These are phyloP conservation scores for Coniochaeta ligniaria DNA, from an alignment of 2,329 filamentous ascomycete genomes.

Conservation along the genomic window DNA sequence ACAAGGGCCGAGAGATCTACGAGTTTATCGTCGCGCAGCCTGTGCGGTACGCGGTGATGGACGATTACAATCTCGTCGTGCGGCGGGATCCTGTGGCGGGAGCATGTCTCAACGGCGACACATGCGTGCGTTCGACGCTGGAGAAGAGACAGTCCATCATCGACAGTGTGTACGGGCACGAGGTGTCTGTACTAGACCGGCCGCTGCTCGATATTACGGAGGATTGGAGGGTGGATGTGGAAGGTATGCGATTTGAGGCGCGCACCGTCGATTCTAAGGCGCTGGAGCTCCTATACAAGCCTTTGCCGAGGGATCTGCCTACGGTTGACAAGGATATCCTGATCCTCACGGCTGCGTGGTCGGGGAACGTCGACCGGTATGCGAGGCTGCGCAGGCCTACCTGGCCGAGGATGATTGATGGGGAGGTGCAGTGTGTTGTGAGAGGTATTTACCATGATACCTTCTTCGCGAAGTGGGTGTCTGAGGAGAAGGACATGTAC, in stretches of 20 bases:
- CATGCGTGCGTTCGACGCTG: slow-evolving; percentile 15
- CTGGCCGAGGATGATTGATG: slow-evolving; percentile 4
- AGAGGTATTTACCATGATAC: slow-evolving; percentile 7
- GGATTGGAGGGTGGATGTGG: slow-evolving; percentile 12
- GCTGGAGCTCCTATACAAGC: slow-evolving; percentile 16
- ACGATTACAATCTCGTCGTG: slow-evolving; percentile 24
- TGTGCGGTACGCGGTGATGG: slow-evolving; percentile 21
- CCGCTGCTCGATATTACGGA: slow-evolving; percentile 21
- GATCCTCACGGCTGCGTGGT: slow-evolving; percentile 25
- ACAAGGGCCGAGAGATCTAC: slow-evolving; percentile 17
- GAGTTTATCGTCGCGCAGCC: slow-evolving; percentile 20
- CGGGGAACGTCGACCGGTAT: slow-evolving; percentile 29
- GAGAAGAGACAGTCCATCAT: not conserved
- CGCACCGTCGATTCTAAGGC: slow-evolving; percentile 1
- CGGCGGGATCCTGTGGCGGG: slow-evolving; percentile 4
- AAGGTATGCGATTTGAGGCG: not conserved
- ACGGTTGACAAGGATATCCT: slow-evolving; percentile 26
- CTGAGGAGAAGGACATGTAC: not conserved
- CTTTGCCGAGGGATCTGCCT: slow-evolving; percentile 26
- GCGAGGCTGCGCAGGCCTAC: slow-evolving; percentile 17
- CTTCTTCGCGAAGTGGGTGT: slow-evolving; percentile 7
- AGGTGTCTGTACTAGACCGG: not conserved
- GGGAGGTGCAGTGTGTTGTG: not conserved
- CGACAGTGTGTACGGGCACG: not conserved
- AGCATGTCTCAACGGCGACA: slow-evolving; percentile 23